phyloP scores from a whole-genome alignment of 257 asterid genomes.

The Solanum acaule region DNA sequence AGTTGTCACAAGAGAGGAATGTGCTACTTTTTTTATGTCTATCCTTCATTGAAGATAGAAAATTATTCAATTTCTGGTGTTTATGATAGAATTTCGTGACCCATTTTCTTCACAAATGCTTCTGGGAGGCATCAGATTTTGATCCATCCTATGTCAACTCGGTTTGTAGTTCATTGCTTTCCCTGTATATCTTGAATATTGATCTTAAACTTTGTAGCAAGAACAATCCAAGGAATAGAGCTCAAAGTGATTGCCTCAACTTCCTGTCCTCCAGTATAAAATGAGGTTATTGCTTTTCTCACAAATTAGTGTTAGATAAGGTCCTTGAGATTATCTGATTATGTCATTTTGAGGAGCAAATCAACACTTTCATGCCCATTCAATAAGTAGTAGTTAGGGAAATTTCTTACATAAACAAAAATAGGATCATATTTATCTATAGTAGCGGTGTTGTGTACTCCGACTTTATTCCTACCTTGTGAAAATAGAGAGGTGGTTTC shows the following conservation, averaged over 20 bases:
- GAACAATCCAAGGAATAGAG: not conserved
- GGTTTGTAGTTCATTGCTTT: not conserved
- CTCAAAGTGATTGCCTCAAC: not conserved
- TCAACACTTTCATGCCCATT: not conserved
- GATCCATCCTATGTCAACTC: not conserved
- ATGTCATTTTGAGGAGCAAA: not conserved
- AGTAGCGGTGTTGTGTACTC: not conserved
- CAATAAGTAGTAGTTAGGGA: not conserved
- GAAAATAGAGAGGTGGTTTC: not conserved
- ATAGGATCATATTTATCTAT: not conserved
- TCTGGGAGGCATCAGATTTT: not conserved
- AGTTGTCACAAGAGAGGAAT: not conserved
- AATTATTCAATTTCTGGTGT: not conserved
- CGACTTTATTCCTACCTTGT: not conserved
- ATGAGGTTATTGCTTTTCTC: not conserved
- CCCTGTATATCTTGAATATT: not conserved
- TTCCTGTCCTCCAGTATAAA: not conserved
- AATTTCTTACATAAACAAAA: not conserved
- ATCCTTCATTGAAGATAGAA: not conserved
- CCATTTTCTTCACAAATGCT: not conserved
- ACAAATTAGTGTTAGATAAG: not conserved
- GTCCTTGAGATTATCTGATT: not conserved
- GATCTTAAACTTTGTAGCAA: not conserved
- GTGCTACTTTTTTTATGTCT: not conserved
- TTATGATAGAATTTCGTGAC: not conserved